phyloP scores from a whole-genome alignment of 257 asterid species.

The Nicotiana otophora region DNA sequence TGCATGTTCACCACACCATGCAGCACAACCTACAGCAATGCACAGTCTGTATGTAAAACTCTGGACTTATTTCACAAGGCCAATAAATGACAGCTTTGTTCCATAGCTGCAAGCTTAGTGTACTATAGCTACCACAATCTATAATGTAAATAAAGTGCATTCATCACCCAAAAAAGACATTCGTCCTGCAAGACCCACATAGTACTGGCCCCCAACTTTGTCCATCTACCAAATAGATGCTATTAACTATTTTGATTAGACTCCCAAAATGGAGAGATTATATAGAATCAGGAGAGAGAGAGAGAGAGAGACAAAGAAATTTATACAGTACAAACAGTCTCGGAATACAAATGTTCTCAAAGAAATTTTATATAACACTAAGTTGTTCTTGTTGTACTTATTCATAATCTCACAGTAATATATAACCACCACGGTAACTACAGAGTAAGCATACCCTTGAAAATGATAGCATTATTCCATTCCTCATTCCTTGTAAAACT shows the following conservation, averaged over 20 bases:
- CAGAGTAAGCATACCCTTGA: no score
- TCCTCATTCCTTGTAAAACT: neutral
- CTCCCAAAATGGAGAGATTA: neutral
- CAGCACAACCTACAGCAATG: slow-evolving; percentile 63
- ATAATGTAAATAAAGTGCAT: neutral
- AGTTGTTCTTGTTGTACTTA: neutral
- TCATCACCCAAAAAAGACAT: neutral
- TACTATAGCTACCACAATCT: neutral
- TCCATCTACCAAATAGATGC: neutral
- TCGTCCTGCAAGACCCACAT: neutral
- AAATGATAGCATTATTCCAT: neutral
- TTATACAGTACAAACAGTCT: neutral
- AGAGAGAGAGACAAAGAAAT: no score
- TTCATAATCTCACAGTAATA: neutral
- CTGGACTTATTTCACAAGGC: neutral
- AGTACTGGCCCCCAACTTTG: neutral
- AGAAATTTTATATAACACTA: neutral
- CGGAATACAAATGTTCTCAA: neutral
- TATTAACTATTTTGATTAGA: neutral
- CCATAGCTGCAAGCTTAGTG: neutral
- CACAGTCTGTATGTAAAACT: neutral
- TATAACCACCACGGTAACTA: no score
- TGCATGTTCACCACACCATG: slow-evolving; percentile 95
- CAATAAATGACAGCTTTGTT: neutral
- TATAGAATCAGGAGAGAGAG: neutral